phyloP scores from a whole-genome alignment of 2,329 filamentous ascomycete species.

The Lachnellula hyalina region DNA sequence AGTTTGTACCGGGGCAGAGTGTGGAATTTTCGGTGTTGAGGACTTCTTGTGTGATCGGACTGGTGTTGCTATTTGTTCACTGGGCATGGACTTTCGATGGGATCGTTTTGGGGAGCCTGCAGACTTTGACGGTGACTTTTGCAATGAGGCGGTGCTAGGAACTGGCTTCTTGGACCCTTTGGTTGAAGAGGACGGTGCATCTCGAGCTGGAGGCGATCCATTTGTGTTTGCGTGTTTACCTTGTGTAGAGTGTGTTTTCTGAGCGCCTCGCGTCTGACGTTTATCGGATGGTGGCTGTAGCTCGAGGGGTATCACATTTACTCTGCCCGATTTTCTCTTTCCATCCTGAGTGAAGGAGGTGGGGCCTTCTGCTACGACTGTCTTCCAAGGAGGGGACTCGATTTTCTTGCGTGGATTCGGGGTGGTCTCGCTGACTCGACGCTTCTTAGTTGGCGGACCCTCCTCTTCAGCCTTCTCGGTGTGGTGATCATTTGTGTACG shows the following conservation, averaged over 20 bases:
- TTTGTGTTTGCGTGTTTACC: slow-evolving; percentile 23
- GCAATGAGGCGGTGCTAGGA: slow-evolving; percentile 12
- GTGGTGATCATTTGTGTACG: slow-evolving; percentile 29
- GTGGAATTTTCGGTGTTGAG: slow-evolving; percentile 13
- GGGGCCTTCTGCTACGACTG: slow-evolving; percentile 75
- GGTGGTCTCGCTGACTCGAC: slow-evolving; percentile 49
- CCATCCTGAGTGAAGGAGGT: slow-evolving; percentile 77
- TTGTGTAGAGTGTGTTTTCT: slow-evolving; percentile 29
- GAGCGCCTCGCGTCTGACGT: slow-evolving; percentile 45
- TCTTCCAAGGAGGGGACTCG: slow-evolving; percentile 91
- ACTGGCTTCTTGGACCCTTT: slow-evolving; percentile 21
- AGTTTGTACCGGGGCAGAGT: slow-evolving; percentile 15
- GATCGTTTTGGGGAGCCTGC: slow-evolving; percentile 25
- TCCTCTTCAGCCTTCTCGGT: slow-evolving; percentile 32
- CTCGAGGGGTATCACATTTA: slow-evolving; percentile 52
- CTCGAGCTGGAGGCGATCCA: slow-evolving; percentile 15
- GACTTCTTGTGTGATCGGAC: slow-evolving; percentile 22
- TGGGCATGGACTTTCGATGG: slow-evolving; percentile 26
- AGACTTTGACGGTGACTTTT: slow-evolving; percentile 23
- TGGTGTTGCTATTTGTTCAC: slow-evolving; percentile 22
- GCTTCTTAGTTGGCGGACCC: slow-evolving; percentile 58
- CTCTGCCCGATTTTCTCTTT: slow-evolving; percentile 59
- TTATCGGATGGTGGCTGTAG: slow-evolving; percentile 45
- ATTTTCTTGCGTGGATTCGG: slow-evolving; percentile 44
- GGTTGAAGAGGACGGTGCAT: slow-evolving; percentile 13